A percentile compares a stretch with the other conserved stretches of the same genome.
Conservation (phyloP, 129 eudicot species). For the Helianthus tuberosus region DNA sequence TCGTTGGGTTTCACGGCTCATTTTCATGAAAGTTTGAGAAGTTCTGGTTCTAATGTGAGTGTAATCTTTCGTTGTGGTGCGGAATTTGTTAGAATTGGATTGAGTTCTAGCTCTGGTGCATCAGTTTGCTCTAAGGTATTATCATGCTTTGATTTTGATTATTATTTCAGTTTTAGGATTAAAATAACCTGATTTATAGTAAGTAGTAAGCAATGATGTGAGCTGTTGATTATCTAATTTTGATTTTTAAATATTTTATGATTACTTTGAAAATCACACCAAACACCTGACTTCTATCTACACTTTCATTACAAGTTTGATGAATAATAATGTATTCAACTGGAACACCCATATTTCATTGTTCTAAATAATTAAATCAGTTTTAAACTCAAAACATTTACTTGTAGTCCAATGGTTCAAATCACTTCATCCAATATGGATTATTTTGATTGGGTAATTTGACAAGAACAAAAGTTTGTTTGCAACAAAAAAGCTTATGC, state of each 20-base stretch:
- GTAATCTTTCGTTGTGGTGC: conserved; percentile 40
- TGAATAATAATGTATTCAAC: no score
- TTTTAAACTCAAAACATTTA: not conserved
- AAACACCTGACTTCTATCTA: not conserved
- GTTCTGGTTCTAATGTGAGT: conserved; percentile 23
- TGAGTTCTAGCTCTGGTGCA: conserved; percentile 33
- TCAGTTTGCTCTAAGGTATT: conserved; percentile 47
- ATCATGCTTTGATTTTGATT: not conserved
- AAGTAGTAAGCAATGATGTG: not conserved
- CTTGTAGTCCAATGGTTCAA: not conserved
- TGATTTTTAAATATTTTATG: not conserved
- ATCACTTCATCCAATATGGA: not conserved
- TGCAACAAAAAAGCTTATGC: not conserved
- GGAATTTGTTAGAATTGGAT: conserved; percentile 36
- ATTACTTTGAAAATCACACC: not conserved
- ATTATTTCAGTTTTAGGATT: not conserved
- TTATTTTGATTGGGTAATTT: not conserved
- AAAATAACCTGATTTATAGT: not conserved
- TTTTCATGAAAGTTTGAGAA: conserved; percentile 39
- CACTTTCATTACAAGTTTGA: not conserved
- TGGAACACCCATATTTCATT: no score
- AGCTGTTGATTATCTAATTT: no score
- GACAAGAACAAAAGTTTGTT: not conserved
- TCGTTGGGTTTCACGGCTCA: conserved; percentile 42
- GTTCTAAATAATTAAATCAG: not conserved